Conservation (phyloP, 169 alveolate species). For the Plasmodium cynomolgi region DNA sequence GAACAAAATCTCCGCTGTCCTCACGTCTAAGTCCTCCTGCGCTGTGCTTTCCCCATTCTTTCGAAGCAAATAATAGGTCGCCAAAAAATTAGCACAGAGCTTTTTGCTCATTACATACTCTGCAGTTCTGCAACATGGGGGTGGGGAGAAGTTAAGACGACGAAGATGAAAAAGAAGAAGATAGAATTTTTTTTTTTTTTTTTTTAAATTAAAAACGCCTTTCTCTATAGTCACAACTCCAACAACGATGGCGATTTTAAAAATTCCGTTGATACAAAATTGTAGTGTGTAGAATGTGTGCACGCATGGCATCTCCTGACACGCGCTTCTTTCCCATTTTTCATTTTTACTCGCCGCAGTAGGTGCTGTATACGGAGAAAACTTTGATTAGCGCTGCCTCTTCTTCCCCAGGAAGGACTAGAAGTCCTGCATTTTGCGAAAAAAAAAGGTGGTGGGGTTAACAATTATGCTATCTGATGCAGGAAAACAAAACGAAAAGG, state of each 20-base stretch:
- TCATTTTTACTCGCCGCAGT: constrained; percentile 51
- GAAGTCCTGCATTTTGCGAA: constrained; percentile 8
- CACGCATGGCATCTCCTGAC: not conserved
- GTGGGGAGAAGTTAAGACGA: not conserved
- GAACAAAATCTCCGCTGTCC: constrained; percentile 36
- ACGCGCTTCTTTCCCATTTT: not conserved
- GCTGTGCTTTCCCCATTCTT: constrained; percentile 22
- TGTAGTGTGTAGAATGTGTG: not conserved
- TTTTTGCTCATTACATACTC: constrained; percentile 65
- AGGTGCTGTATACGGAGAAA: constrained; percentile 46
- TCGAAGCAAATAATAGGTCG: constrained; percentile 43
- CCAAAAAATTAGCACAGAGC: constrained; percentile 51
- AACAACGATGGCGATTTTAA: not conserved
- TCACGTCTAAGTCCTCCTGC: constrained; percentile 17
- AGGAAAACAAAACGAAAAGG: not conserved
- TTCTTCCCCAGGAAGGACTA: constrained; percentile 59
- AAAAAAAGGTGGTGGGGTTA: not conserved
- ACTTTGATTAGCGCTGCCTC: constrained; percentile 47
- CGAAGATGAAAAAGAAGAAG: not conserved
- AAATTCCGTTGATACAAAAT: not conserved
- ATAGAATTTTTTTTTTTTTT: not conserved
- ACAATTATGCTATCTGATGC: not conserved
- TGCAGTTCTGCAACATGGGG: constrained; percentile 25
- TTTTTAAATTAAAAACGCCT: not conserved
- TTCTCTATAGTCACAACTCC: no score